Conservation (phyloP, 2,329 filamentous ascomycete species). For the Cladosporium phlei region DNA sequence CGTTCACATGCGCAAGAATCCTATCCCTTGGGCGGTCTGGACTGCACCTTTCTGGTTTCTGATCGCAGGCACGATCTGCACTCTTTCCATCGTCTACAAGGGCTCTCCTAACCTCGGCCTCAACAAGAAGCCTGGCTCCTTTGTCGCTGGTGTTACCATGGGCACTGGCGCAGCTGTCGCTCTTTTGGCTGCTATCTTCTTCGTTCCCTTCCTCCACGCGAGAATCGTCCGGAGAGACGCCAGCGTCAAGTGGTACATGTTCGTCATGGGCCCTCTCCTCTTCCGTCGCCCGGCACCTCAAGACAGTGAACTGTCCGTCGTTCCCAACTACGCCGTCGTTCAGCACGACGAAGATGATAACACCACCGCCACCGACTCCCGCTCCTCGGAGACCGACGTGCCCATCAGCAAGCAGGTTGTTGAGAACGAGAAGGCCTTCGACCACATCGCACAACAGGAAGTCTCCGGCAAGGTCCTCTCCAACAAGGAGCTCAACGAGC, state of each 20-base stretch:
- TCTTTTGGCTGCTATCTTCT: constrained; percentile 40
- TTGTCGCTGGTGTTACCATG: constrained; percentile 50
- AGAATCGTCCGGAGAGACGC: constrained; percentile 31
- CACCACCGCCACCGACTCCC: neutral
- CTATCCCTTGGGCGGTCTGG: constrained; percentile 47
- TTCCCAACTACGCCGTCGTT: constrained; percentile 74
- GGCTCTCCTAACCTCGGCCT: constrained; percentile 43
- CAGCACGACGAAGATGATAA: constrained; percentile 53
- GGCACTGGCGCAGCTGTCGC: constrained; percentile 33
- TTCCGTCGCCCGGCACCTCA: constrained; percentile 51
- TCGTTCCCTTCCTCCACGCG: constrained; percentile 33
- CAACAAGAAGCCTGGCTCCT: constrained; percentile 36
- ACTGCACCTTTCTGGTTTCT: constrained; percentile 48
- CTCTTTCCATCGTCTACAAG: constrained; percentile 56
- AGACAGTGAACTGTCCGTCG: constrained; percentile 50
- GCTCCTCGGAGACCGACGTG: constrained; percentile 7
- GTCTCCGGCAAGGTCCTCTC: constrained; percentile 41
- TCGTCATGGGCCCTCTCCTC: constrained; percentile 34
- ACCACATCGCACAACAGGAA: constrained; percentile 34
- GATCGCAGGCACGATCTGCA: constrained; percentile 45
- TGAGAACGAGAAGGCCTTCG: constrained; percentile 30
- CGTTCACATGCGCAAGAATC: constrained; percentile 47
- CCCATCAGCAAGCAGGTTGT: constrained; percentile 24
- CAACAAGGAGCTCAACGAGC: constrained; percentile 59
- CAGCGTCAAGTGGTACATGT: constrained; percentile 30